These are phyloP conservation scores for Cytospora piceicola DNA, from an alignment of 2,329 filamentous ascomycete species.

Conservation along the genomic window DNA sequence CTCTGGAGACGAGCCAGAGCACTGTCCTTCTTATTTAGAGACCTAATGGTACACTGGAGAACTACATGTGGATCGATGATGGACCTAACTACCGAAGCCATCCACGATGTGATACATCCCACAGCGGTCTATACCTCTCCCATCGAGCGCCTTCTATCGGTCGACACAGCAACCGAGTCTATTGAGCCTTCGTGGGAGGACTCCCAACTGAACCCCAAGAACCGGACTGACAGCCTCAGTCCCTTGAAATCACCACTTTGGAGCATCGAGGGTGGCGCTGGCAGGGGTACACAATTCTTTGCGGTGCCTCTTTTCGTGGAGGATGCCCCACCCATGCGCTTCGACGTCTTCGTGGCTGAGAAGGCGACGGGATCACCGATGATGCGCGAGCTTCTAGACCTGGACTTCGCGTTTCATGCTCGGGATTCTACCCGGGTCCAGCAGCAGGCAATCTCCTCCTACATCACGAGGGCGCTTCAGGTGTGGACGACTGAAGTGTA, in stretches of 20 bases:
- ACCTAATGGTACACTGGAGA: neutral
- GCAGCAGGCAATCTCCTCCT: slow-evolving; percentile 54
- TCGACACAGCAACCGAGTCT: neutral
- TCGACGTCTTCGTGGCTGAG: slow-evolving; percentile 63
- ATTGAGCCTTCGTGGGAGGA: slow-evolving; percentile 44
- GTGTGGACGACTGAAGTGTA: slow-evolving; percentile 49
- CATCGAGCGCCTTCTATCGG: neutral
- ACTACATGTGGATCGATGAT: slow-evolving; percentile 40
- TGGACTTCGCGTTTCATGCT: slow-evolving; percentile 59
- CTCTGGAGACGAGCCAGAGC: neutral
- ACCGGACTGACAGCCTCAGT: slow-evolving; percentile 61
- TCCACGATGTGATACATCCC: slow-evolving; percentile 13
- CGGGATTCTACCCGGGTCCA: slow-evolving; percentile 54
- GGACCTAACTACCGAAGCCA: slow-evolving; percentile 57
- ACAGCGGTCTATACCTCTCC: slow-evolving; percentile 2
- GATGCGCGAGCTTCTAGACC: slow-evolving; percentile 52
- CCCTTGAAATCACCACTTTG: slow-evolving; percentile 51
- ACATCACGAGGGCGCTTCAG: slow-evolving; percentile 59
- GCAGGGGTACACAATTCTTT: slow-evolving; percentile 62
- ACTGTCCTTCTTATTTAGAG: neutral
- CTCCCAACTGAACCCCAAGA: slow-evolving; percentile 63
- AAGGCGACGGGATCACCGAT: slow-evolving; percentile 45
- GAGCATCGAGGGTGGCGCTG: slow-evolving; percentile 63
- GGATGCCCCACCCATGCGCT: slow-evolving; percentile 53
- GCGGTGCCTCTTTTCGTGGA: slow-evolving; percentile 56